A percentile compares a stretch with the other conserved stretches of the same genome.
Conservation (phyloP, 495 filamentous ascomycete species). For the Cairneyella variabilis region DNA sequence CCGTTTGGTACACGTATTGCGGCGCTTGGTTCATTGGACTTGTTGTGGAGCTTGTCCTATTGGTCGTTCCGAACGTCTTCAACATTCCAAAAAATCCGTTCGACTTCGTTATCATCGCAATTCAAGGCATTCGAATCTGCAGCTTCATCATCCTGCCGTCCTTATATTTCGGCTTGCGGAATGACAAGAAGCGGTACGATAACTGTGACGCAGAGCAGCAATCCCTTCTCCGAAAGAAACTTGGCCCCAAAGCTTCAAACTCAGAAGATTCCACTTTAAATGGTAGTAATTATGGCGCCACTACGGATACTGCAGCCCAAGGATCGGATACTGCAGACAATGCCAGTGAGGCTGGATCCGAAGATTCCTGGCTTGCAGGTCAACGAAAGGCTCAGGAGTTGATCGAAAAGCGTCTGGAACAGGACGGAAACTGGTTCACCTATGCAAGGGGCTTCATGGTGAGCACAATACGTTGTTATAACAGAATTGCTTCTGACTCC, state of each 20-base stretch:
- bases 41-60: conserved; percentile 43
- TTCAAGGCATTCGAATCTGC: conserved; percentile 28
- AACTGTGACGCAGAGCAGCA: conserved; percentile 47
- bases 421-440: conserved; percentile 60
- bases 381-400: conserved; percentile 45
- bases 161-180: conserved; percentile 22
- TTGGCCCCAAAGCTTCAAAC: conserved; percentile 6
- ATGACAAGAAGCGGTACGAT: conserved; percentile 26
- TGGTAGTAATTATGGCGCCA: conserved; percentile 42
- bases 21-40: conserved; percentile 53
- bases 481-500: conserved; percentile 6
- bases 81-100: conserved; percentile 9
- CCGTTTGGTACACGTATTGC: conserved; percentile 60
- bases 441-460: conserved; percentile 60
- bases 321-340: conserved; percentile 25
- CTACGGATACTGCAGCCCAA: conserved; percentile 29
- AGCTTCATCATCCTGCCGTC: conserved; percentile 30
- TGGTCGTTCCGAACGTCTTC: conserved; percentile 25
- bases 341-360: conserved; percentile 34
- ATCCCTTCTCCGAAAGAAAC: conserved; percentile 40
- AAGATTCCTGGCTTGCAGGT: conserved; percentile 46
- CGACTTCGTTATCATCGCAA: conserved; percentile 13
- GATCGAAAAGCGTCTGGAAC: conserved; percentile 54
- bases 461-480: conserved; percentile 19
- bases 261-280: conserved; percentile 20